Evolutionary conservation across 192 early-diverging fungal genomes (phyloP).

Genomic region (Backusella circina): DNA sequence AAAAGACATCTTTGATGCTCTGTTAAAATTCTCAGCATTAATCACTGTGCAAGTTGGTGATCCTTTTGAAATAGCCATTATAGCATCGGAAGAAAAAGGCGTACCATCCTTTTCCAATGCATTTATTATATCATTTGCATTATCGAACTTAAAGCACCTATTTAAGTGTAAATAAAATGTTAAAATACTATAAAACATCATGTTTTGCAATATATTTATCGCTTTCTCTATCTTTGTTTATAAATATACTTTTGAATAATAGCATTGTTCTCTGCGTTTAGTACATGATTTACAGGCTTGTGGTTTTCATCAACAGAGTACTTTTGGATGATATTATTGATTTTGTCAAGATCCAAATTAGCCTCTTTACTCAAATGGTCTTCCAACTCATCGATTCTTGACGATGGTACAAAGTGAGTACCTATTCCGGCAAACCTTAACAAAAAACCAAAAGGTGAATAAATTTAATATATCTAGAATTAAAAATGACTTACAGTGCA

Average conservation of each 20-base stretch:
- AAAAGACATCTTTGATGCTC: slow-evolving; percentile 62
- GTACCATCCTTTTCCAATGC: slow-evolving; percentile 73
- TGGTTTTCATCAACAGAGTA: slow-evolving; percentile 43
- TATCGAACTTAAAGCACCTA: slow-evolving; percentile 81
- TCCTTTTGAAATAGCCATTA: slow-evolving; percentile 56
- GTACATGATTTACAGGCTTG: background rate
- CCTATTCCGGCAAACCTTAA: slow-evolving; percentile 84
- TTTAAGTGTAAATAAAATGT: background rate
- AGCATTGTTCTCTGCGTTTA: background rate
- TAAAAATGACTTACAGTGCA: slow-evolving; percentile 57
- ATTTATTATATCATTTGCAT: slow-evolving; percentile 76
- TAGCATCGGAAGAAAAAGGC: slow-evolving; percentile 67
- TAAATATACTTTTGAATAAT: background rate
- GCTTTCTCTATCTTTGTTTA: background rate
- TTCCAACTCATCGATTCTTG: slow-evolving; percentile 75
- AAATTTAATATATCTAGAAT: background rate
- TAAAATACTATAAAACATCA: too few species aligned
- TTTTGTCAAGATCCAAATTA: slow-evolving; percentile 75
- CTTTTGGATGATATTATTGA: slow-evolving; percentile 86
- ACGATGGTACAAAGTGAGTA: slow-evolving; percentile 91
- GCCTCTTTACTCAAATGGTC: slow-evolving; percentile 63
- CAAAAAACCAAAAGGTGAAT: background rate
- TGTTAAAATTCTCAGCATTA: slow-evolving; percentile 77
- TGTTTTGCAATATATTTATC: too few species aligned
- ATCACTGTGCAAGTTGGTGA: slow-evolving; percentile 88